Conservation (phyloP, 257 asterid genomes). For the Nicotiana knightiana region DNA sequence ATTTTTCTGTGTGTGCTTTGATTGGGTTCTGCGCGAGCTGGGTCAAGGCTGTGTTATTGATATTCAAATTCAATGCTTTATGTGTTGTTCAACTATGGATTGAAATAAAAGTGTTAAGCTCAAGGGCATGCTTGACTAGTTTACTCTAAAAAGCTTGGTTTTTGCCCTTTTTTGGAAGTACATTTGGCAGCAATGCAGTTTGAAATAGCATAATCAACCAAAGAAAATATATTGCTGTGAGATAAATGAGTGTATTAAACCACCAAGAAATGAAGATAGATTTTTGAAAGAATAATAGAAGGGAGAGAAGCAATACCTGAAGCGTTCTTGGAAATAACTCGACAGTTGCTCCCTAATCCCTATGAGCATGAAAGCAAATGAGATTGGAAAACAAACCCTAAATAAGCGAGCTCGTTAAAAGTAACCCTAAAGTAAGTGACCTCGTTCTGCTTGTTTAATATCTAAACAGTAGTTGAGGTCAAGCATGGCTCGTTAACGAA, state of each 20-base stretch:
- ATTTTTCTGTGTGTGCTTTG: not conserved
- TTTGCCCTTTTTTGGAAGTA: not conserved
- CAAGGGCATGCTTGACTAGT: not conserved
- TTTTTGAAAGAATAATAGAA: not conserved
- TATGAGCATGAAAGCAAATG: not conserved
- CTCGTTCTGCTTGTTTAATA: not conserved
- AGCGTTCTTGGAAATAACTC: not conserved
- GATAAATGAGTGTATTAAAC: not conserved
- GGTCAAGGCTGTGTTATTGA: not conserved
- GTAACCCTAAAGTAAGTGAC: not conserved
- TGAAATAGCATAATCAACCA: not conserved
- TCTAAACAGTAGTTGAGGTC: not conserved
- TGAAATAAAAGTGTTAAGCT: not conserved
- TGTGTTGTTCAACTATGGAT: not conserved
- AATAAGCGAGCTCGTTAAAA: no score
- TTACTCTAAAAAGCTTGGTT: not conserved
- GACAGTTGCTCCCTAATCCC: not conserved
- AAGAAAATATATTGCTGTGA: not conserved
- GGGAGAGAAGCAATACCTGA: not conserved
- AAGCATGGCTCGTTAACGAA: not conserved
- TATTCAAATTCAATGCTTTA: not conserved
- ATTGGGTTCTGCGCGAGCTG: not conserved
- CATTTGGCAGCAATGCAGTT: not conserved
- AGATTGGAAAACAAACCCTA: not conserved
- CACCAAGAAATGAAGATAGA: not conserved